phyloP scores from a whole-genome alignment of 129 eudicot genomes.

The Escallonia herrerae region DNA sequence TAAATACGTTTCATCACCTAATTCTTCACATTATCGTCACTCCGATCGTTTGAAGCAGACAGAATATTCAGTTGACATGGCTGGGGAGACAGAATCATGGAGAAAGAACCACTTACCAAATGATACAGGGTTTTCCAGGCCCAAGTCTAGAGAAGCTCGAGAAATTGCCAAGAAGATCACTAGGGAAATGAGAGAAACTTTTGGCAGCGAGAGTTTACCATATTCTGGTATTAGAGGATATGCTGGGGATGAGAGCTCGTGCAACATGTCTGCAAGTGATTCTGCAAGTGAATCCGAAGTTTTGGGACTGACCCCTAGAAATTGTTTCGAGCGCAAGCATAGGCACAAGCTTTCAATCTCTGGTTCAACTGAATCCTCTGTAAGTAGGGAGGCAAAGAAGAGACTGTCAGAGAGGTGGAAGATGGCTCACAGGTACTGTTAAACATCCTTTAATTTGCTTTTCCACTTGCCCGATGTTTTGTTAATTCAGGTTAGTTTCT shows the following conservation, averaged over 20 bases:
- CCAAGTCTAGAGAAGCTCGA: conserved; percentile 57
- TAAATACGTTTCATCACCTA: conserved; percentile 23
- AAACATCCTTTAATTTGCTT: too few relatives aligned
- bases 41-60: conserved; percentile 16
- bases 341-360: conserved; percentile 24
- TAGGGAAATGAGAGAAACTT: conserved; percentile 45
- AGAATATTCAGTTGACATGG: conserved; percentile 7
- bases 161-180: conserved; percentile 53
- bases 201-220: conserved; percentile 23
- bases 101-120: conserved; percentile 21
- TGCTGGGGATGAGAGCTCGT: conserved; percentile 56
- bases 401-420: conserved; percentile 55
- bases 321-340: conserved; percentile 18
- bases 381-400: conserved; percentile 64
- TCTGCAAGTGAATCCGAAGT: conserved; percentile 43
- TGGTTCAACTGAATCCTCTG: conserved; percentile 34
- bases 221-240: conserved; percentile 40
- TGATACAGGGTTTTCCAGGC: conserved; percentile 29
- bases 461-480: too few relatives aligned
- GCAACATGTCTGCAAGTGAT: conserved; percentile 37
- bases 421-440: not conserved
- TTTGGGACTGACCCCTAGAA: conserved; percentile 22
- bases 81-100: conserved; percentile 14
- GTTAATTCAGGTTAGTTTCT: too few relatives aligned
- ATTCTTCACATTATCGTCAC: conserved; percentile 7